These are phyloP conservation scores for Colletotrichum sp. DNA, from an alignment of 2,329 filamentous ascomycete species.

Conservation along the genomic window DNA sequence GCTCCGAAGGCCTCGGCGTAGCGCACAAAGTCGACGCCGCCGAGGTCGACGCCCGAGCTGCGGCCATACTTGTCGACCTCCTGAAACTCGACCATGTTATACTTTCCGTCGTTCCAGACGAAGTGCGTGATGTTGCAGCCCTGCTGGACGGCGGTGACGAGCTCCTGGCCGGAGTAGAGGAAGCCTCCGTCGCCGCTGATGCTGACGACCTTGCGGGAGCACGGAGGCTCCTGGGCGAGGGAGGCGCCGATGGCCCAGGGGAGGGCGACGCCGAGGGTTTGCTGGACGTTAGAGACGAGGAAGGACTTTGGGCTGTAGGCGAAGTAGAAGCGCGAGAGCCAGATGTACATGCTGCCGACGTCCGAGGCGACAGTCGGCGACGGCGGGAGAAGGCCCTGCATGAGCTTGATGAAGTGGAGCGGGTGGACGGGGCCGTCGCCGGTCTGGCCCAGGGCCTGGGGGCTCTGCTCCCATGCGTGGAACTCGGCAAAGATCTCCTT, in stretches of 20 bases:
- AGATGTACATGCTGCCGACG: slow-evolving; percentile 55
- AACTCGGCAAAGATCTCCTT: slow-evolving; percentile 38
- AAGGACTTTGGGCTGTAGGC: slow-evolving; percentile 47
- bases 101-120: slow-evolving; percentile 54
- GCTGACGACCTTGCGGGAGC: slow-evolving; percentile 47
- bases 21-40: slow-evolving; percentile 52
- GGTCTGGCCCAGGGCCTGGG: slow-evolving; percentile 22
- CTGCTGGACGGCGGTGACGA: slow-evolving; percentile 50
- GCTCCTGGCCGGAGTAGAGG: slow-evolving; percentile 52
- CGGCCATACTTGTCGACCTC: slow-evolving; percentile 55
- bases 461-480: slow-evolving; percentile 35
- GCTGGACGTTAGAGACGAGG: slow-evolving; percentile 52
- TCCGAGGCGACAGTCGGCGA: slow-evolving; percentile 48
- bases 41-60: slow-evolving; percentile 45
- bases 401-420: slow-evolving; percentile 47
- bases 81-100: slow-evolving; percentile 58
- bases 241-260: slow-evolving; percentile 54
- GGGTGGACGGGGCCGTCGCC: slow-evolving; percentile 43
- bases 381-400: slow-evolving; percentile 44
- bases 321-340: slow-evolving; percentile 50
- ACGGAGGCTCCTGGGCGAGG: slow-evolving; percentile 45
- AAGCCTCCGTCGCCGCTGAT: slow-evolving; percentile 53
- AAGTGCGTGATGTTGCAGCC: slow-evolving; percentile 55
- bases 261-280: slow-evolving; percentile 52
- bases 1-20: slow-evolving; percentile 52